Base-by-base conservation (phyloP, 768 basidiomycete species). In the Boletus vermiculosoides region DNA sequence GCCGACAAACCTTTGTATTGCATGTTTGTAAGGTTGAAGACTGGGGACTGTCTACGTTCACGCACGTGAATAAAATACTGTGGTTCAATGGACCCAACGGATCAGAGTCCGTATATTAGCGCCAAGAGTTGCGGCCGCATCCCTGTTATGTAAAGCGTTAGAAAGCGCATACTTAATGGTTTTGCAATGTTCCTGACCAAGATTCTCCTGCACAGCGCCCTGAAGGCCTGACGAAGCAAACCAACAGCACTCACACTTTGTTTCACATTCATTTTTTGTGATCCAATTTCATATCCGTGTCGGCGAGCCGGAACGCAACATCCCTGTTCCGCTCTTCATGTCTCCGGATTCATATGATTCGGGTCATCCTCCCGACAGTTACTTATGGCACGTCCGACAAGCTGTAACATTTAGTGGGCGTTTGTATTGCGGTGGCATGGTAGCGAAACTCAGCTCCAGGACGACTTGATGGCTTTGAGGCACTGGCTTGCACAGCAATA, bases 401-500 rank as follows among this genome's bases (percentile, higher is more conserved):
- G 23, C 30, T 28, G 37, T 49, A 16, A 22, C 23, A 16, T 22
- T 20, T 30, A n/a, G 28, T 22, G 15, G 31, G n/a, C 22, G 33
- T 39, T 23, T 37, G 13, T 28, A 42, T 51, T 44, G 20, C 18
- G 12, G 22, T 42, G 11, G 18, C n/a, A 30, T 16, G 34, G 22
- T 42, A 4, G 33, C 41, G 47, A 52, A 60, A 56, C 62, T n/a
- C 34, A n/a, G 39, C 39, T 44, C 30, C 31, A 45, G 11, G 34
- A 10, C 22, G 20, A 46, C 34, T 42, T 37, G 2, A 49, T 59
- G 36, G 37, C 45, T 62, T 44, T 25, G 42, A 25, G 23, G 25
- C 42, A 44, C 61, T 42, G 52, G 16, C 25, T 25, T 33, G n/a
- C 62, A 63, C 51, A 22, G 63, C 61, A 23, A 33, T 36, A 12